Percentiles rank a stretch among this genome's conserved stretches.
Evolutionary conservation across 2,329 filamentous ascomycete genomes (phyloP).

Genomic region (Trichoderma koningiopsis): DNA sequence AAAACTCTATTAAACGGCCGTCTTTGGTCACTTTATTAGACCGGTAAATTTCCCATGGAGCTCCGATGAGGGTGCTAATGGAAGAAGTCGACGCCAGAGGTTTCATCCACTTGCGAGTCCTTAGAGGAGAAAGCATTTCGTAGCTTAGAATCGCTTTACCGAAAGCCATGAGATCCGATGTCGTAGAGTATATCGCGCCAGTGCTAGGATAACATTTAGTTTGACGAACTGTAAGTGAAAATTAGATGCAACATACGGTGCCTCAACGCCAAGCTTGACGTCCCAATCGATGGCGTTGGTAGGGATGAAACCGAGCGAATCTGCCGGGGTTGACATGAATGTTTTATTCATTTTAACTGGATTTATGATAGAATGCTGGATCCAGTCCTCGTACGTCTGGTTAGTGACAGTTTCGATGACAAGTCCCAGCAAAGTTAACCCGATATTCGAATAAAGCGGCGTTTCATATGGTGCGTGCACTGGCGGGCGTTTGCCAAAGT

Average conservation of each 20-base stretch:
- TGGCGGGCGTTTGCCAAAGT: background rate
- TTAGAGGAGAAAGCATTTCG: conserved; percentile 42
- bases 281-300: background rate
- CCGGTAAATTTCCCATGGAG: conserved; percentile 50
- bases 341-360: background rate
- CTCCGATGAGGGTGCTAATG: conserved; percentile 42
- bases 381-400: background rate
- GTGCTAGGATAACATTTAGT: conserved; percentile 31
- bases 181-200: conserved; percentile 46
- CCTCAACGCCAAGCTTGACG: background rate
- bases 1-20: conserved; percentile 45
- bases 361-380: background rate
- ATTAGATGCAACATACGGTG: background rate
- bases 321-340: background rate
- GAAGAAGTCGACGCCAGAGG: conserved; percentile 41
- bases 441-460: background rate
- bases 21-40: conserved; percentile 38
- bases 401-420: background rate
- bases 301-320: background rate
- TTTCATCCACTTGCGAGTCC: conserved; percentile 50
- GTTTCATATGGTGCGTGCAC: background rate
- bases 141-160: conserved; percentile 46
- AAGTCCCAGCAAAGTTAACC: background rate
- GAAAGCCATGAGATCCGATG: conserved; percentile 45
- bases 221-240: background rate